phyloP scores from a whole-genome alignment of 2,329 filamentous ascomycete genomes.

The Penicillium sp. region DNA sequence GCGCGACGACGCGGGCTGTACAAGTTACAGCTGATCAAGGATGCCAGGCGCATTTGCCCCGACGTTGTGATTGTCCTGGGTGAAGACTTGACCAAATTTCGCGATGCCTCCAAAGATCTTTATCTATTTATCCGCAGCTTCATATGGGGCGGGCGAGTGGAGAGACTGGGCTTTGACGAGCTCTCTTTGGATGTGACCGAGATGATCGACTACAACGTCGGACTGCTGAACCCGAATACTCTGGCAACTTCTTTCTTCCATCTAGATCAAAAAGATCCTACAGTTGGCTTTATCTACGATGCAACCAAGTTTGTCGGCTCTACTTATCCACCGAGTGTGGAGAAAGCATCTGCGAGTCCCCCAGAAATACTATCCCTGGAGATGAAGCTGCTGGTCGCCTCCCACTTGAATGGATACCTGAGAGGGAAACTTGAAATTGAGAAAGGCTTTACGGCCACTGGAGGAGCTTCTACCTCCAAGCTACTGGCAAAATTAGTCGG shows the following conservation, averaged over 20 bases:
- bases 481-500: slow-evolving; percentile 81
- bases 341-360: slow-evolving; percentile 17
- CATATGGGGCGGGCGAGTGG: slow-evolving; percentile 75
- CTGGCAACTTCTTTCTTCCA: slow-evolving; percentile 74
- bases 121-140: slow-evolving; percentile 70
- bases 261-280: slow-evolving; percentile 69
- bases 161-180: slow-evolving; percentile 88
- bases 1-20: slow-evolving; percentile 64
- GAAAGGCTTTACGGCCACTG: slow-evolving; percentile 82
- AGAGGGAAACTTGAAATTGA: slow-evolving; percentile 70
- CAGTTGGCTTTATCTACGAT: slow-evolving; percentile 77
- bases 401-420: slow-evolving; percentile 75
- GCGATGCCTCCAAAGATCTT: slow-evolving; percentile 78
- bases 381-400: slow-evolving; percentile 70
- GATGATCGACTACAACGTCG: slow-evolving; percentile 77
- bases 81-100: slow-evolving; percentile 81
- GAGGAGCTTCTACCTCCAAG: slow-evolving; percentile 85
- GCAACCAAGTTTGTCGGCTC: slow-evolving; percentile 65
- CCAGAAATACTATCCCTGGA: slow-evolving; percentile 35
- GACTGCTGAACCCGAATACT: slow-evolving; percentile 65
- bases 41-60: slow-evolving; percentile 76
- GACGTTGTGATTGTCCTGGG: slow-evolving; percentile 83
- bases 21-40: slow-evolving; percentile 82
- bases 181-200: slow-evolving; percentile 79
- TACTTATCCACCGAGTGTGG: slow-evolving; percentile 49